phyloP scores from a whole-genome alignment of 1,284 basidiomycete species.

The Tetrapyrgos nigripes region DNA sequence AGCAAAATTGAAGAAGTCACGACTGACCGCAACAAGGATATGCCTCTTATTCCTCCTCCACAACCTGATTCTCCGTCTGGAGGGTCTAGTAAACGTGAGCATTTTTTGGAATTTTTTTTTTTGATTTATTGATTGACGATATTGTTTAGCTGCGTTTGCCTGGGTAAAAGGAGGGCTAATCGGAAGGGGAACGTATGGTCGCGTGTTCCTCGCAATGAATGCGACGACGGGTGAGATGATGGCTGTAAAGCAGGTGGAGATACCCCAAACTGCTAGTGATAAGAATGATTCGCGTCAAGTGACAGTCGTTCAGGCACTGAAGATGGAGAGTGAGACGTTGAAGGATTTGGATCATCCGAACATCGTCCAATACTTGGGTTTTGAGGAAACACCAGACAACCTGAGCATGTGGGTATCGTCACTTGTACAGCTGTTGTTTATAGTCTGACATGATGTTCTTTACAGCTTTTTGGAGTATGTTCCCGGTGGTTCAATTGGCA shows the following conservation, averaged over 20 bases:
- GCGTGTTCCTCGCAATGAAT: slow-evolving; percentile 96
- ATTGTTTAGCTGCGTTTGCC: slow-evolving; percentile 83
- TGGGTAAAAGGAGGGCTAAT: slow-evolving; percentile 99
- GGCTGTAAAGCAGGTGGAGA: slow-evolving; percentile 98
- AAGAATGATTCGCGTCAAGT: slow-evolving; percentile 87
- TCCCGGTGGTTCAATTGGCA: slow-evolving; percentile 95
- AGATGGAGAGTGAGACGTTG: slow-evolving; percentile 93
- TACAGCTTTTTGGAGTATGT: slow-evolving; percentile 96
- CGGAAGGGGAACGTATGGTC: slow-evolving; percentile 95
- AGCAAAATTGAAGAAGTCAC: slow-evolving; percentile 94
- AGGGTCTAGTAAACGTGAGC: slow-evolving; percentile 59
- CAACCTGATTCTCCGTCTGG: slow-evolving; percentile 64
- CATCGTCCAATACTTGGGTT: slow-evolving; percentile 98
- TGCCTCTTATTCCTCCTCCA: slow-evolving; percentile 28
- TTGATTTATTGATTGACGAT: slow-evolving; percentile 18
- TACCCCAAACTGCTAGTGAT: slow-evolving; percentile 90
- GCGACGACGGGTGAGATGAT: slow-evolving; percentile 99
- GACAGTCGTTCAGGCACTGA: slow-evolving; percentile 89
- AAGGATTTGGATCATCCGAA: slow-evolving; percentile 97
- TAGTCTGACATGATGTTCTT: slow-evolving; percentile 15
- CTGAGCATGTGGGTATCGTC: slow-evolving; percentile 87
- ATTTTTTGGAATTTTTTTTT: slow-evolving; percentile 18
- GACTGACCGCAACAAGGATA: slow-evolving; percentile 45
- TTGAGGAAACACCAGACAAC: slow-evolving; percentile 90
- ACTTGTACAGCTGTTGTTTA: slow-evolving; percentile 5